Evolutionary conservation across 495 filamentous ascomycete genomes (phyloP).

Genomic region (Penicillium salamii): DNA sequence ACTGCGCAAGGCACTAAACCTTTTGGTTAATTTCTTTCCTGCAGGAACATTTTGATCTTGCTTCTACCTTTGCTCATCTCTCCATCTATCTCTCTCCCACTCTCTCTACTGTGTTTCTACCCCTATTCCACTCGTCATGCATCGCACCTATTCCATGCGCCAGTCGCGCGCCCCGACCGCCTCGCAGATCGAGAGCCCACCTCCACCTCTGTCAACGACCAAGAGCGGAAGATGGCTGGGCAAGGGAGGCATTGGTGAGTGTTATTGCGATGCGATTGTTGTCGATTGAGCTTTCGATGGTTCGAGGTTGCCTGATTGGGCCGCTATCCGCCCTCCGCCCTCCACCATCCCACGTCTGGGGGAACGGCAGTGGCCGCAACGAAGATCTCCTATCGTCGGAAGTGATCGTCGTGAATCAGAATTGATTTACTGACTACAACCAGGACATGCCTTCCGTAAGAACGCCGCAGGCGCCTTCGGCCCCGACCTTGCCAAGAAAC

Average conservation of each 20-base stretch:
- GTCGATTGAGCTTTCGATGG: background rate
- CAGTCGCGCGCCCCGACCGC: slow-evolving; percentile 90
- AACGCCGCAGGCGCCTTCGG: slow-evolving; percentile 91
- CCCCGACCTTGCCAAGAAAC: slow-evolving; percentile 94
- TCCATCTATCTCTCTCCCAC: background rate
- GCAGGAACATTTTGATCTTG: slow-evolving; percentile 16
- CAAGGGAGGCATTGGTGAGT: slow-evolving; percentile 76
- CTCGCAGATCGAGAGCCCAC: slow-evolving; percentile 86
- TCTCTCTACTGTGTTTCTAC: slow-evolving; percentile 1
- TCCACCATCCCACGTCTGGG: background rate
- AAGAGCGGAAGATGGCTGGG: slow-evolving; percentile 89
- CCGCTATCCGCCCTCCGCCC: slow-evolving; percentile 1
- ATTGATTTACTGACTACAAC: slow-evolving; percentile 21
- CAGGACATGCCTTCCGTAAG: slow-evolving; percentile 92
- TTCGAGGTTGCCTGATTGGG: slow-evolving; percentile 19
- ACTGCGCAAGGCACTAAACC: slow-evolving; percentile 32
- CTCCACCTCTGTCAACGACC: slow-evolving; percentile 84
- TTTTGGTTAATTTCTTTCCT: slow-evolving; percentile 16
- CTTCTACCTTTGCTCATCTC: slow-evolving; percentile 1
- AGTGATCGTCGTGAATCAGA: background rate
- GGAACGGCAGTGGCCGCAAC: background rate
- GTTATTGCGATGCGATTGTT: slow-evolving; percentile 15
- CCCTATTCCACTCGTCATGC: slow-evolving; percentile 55
- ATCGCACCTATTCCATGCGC: slow-evolving; percentile 99
- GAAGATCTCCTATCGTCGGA: background rate